A percentile compares a stretch with the other conserved stretches of the same genome.
These are phyloP conservation scores for Inonotus hispidus DNA, from an alignment of 1,284 basidiomycete genomes.

Conservation along the genomic window DNA sequence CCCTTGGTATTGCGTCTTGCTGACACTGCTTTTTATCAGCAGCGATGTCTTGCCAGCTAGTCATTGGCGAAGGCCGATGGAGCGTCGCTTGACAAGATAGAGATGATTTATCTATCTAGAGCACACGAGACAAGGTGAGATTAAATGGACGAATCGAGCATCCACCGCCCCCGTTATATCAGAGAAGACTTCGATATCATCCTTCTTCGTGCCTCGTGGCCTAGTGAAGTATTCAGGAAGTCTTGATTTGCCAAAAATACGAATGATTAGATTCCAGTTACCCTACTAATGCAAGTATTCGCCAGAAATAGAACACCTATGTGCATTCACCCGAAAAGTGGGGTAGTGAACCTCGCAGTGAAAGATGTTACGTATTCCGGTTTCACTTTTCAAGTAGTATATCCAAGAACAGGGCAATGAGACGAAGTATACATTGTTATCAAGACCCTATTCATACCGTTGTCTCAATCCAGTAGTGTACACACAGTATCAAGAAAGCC, in stretches of 20 bases:
- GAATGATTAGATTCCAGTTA: background rate
- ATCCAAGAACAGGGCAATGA: no score
- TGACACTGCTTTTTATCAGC: conserved; percentile 47
- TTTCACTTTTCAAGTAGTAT: no score
- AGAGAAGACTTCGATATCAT: background rate
- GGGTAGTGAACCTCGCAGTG: no score
- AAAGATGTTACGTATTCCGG: no score
- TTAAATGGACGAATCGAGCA: background rate
- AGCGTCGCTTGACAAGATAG: background rate
- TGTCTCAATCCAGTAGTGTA: no score
- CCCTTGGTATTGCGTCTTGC: conserved; percentile 49
- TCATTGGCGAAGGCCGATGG: conserved; percentile 18
- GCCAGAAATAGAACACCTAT: no score
- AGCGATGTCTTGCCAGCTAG: conserved; percentile 45
- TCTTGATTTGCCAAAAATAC: background rate
- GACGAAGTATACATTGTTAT: background rate
- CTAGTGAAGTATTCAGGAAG: background rate
- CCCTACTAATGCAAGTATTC: background rate
- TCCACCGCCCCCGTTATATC: background rate
- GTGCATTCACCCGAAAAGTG: background rate
- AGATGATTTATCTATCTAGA: background rate
- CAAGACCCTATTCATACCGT: background rate
- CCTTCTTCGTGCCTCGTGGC: background rate
- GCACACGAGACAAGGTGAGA: background rate
- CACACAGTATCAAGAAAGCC: background rate